Evolutionary conservation across 2,329 filamentous ascomycete species (phyloP), one percentile per base, ranked within the genome.

Genomic region (Penicillium frequentans): DNA sequence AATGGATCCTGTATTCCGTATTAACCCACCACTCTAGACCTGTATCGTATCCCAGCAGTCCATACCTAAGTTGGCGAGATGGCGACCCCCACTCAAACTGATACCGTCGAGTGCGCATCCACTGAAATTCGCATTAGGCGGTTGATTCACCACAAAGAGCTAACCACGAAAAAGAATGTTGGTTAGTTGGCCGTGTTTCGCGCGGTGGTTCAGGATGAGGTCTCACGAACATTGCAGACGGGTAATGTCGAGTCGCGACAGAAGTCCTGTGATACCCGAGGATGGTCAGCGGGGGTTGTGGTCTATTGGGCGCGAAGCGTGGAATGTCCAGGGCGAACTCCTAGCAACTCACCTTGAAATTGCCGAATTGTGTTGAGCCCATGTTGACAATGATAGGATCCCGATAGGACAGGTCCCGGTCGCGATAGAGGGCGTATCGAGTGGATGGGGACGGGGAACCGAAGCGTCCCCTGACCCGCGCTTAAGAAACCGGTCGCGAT

Each of bases 211-310:
- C 23, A 43, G 24, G 21, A 33, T 42, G 29, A 50, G 37, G 49
- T 52, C 48, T 58, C 53, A 84, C 88, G 69, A 83, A 93, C 90
- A 83, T 93, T 93, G 82, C 90, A 95, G 68, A 93, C 81, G 54
- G 90, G 90, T 68, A 93, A 81, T 56, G 90, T 93, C 68, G 90
- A 90, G 78, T 93, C 90, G 73, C 85, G 88, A 82, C 90, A 95
- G 74, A 95, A 93, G 72, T 89, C 79, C 90, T 93, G 65, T 66
- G 45, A 70, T 70, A 57, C 43, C 59, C 65, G 59, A 55, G 55
- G 57, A 57, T 55, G 57, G 63, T 69, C 63, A 70, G 65, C 57
- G 49, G 51, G 44, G 46, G 29, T n/a, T 19, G 31, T 60, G 46
- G 14, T 49, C 45, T 46, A 54, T 54, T 42, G 51, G 24, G 29